Evolutionary conservation across 176 grass and related monocot species (phyloP).

Genomic region (Themeda triandra): DNA sequence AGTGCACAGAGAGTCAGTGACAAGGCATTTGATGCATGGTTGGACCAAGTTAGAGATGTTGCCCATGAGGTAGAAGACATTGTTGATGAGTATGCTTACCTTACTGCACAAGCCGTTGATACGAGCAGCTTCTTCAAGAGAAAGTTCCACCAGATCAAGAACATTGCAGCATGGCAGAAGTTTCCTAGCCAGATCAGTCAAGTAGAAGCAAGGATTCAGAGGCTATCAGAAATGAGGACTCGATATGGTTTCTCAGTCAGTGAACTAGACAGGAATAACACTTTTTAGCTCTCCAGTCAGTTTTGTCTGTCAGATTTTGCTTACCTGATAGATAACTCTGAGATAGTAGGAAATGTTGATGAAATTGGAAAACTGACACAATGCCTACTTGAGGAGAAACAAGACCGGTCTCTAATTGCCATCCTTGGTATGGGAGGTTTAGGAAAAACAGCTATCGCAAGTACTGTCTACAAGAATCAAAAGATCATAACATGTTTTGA

Average conservation of each 20-base stretch:
- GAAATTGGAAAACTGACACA: not conserved
- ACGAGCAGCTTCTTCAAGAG: conserved; percentile 1
- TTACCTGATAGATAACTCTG: not conserved
- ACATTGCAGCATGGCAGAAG: not conserved
- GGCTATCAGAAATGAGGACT: conserved; percentile 11
- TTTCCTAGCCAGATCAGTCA: conserved; percentile 4
- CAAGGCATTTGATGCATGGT: not conserved
- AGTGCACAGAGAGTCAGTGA: not conserved
- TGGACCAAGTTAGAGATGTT: not conserved
- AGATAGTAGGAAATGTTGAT: conserved; percentile 13
- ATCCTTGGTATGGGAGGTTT: conserved; percentile 43
- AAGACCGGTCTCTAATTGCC: conserved; percentile 11
- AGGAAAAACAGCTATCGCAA: conserved; percentile 41
- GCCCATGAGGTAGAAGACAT: not conserved
- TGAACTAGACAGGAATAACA: not conserved
- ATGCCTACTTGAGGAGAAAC: conserved; percentile 8
- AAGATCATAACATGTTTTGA: conserved; percentile 1
- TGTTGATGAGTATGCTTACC: conserved; percentile 14
- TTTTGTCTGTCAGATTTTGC: not conserved
- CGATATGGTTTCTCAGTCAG: conserved; percentile 12
- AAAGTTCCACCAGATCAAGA: conserved; percentile 12
- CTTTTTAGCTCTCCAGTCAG: not conserved
- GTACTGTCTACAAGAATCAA: conserved; percentile 8
- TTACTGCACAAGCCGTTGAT: conserved; percentile 8
- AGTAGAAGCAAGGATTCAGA: conserved; percentile 12